phyloP scores from a whole-genome alignment of 768 basidiomycete species.

The Termitomyces titanicus region DNA sequence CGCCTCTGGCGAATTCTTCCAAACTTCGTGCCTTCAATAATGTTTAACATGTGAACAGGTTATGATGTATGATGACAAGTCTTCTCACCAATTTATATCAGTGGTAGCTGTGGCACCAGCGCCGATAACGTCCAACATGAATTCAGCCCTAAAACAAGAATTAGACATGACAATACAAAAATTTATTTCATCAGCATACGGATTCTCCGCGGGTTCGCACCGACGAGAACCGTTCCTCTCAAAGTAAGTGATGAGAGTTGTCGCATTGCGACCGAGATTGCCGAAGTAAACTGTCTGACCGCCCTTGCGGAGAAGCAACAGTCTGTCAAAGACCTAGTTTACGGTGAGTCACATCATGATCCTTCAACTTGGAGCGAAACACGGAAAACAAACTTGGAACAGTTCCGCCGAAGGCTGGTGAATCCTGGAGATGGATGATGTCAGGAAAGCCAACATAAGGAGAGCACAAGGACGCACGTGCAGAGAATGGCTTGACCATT shows the following conservation, averaged over 20 bases:
- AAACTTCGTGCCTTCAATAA: conserved; percentile 25
- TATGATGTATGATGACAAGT: no score
- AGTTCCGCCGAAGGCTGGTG: conserved; percentile 77
- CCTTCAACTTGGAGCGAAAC: background rate
- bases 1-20: conserved; percentile 43
- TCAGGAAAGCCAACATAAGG: background rate
- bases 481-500: conserved; percentile 89
- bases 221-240: conserved; percentile 59
- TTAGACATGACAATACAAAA: background rate
- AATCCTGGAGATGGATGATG: background rate
- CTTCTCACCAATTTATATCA: conserved; percentile 52
- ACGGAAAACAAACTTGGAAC: conserved; percentile 48
- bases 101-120: conserved; percentile 62
- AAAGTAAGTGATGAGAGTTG: conserved; percentile 72
- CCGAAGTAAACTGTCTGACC: conserved; percentile 77
- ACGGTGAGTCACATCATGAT: background rate
- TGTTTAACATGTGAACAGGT: conserved; percentile 18
- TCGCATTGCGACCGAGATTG: conserved; percentile 60
- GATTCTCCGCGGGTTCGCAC: conserved; percentile 71
- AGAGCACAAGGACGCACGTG: conserved; percentile 46
- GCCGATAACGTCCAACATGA: conserved; percentile 68
- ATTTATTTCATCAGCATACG: conserved; percentile 36
- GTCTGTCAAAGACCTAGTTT: conserved; percentile 63
- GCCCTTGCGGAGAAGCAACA: conserved; percentile 74
- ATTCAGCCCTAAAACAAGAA: conserved; percentile 43